phyloP scores from a whole-genome alignment of 2,329 filamentous ascomycete genomes.

The Neonectria faginata region DNA sequence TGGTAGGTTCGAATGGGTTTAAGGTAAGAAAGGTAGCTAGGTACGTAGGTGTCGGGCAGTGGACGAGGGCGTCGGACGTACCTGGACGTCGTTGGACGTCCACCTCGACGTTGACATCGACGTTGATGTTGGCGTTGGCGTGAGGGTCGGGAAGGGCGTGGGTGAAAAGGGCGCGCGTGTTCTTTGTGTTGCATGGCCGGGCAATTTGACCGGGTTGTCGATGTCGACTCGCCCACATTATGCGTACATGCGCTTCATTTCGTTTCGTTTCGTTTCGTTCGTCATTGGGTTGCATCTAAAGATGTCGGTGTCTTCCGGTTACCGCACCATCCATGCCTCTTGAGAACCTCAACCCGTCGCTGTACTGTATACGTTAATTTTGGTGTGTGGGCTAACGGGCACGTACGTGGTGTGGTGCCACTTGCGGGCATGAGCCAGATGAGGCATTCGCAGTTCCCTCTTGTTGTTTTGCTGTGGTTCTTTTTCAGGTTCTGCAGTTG shows the following conservation, averaged over 20 bases:
- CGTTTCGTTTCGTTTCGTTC: not conserved
- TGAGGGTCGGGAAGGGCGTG: not conserved
- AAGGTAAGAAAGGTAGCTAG: too few relatives aligned
- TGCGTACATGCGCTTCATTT: conserved; percentile 1
- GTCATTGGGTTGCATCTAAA: conserved; percentile 3
- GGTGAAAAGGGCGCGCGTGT: not conserved
- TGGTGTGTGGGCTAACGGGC: not conserved
- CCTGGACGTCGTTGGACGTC: not conserved
- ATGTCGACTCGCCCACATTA: not conserved
- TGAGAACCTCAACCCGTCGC: not conserved
- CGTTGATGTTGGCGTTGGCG: not conserved
- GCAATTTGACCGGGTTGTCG: conserved; percentile 1
- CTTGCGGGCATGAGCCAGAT: not conserved
- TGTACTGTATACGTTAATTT: not conserved
- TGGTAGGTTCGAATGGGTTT: too few relatives aligned
- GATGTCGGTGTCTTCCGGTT: not conserved
- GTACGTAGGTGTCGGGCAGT: not conserved
- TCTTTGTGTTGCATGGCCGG: not conserved
- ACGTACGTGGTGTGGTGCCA: not conserved
- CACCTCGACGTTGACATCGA: too few relatives aligned
- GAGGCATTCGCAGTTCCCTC: not conserved
- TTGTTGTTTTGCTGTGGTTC: not conserved
- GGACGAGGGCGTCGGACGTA: too few relatives aligned
- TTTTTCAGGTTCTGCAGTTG: not conserved
- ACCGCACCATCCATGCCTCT: not conserved